phyloP scores from a whole-genome alignment of 306 rosid genomes.

The Cicer arietinum region DNA sequence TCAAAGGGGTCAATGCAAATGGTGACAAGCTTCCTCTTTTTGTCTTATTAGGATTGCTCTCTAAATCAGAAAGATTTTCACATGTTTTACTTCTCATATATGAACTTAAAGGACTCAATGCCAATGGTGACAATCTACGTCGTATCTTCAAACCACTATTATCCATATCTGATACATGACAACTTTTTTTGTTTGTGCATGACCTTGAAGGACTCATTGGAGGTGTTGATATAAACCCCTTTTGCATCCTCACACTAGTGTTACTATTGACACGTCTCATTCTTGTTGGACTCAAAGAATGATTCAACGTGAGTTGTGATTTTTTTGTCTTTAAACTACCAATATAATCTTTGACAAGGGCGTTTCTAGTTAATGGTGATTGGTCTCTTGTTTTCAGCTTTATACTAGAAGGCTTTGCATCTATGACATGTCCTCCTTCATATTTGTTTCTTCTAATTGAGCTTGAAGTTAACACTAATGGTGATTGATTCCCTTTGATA shows the following conservation, averaged over 20 bases:
- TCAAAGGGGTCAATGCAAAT: constrained; percentile 36
- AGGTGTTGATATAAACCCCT: constrained; percentile 21
- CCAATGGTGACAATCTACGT: constrained; percentile 37
- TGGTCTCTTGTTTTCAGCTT: constrained; percentile 25
- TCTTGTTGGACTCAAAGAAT: constrained; percentile 31
- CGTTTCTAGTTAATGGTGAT: constrained; percentile 15
- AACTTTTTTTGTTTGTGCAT: constrained; percentile 1
- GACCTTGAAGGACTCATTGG: constrained; percentile 34
- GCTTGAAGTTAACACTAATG: constrained; percentile 11
- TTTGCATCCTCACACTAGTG: constrained; percentile 30
- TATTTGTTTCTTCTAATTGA: constrained; percentile 32
- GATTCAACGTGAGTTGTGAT: background rate
- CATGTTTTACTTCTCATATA: constrained; percentile 11
- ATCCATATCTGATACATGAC: constrained; percentile 37
- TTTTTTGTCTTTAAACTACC: constrained; percentile 25
- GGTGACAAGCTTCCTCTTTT: constrained; percentile 52
- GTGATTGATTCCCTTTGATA: constrained; percentile 33
- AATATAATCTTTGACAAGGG: background rate
- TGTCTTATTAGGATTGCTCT: background rate
- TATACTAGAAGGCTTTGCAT: constrained; percentile 40
- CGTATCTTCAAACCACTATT: constrained; percentile 2
- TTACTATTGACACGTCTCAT: background rate
- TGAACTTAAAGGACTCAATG: constrained; percentile 47
- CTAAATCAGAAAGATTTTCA: constrained; percentile 22
- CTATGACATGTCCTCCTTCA: background rate